Base-by-base conservation (phyloP, 148 eudicot species). In the Polygonum maritimum region DNA sequence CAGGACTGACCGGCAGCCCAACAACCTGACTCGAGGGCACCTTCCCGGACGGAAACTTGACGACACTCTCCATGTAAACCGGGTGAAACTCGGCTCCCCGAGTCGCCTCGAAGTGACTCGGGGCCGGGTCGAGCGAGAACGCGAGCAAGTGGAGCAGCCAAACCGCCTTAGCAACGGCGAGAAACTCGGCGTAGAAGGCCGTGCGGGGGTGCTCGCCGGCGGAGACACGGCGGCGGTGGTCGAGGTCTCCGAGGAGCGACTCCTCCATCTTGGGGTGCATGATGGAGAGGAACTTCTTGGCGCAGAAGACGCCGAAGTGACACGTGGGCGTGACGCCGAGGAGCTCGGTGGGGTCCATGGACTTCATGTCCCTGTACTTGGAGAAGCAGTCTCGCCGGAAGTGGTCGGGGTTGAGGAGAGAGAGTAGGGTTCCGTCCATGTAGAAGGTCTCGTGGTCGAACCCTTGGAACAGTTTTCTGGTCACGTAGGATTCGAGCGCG, bases 371-470 rank as follows among this genome's bases (percentile, higher is more conserved):
- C 0, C 86, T 82, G 78, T 85, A 92, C 82, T 92, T 93, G 40
- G 96, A 86, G 84, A 89, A 95, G 85, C 94, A 92, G 55, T 89
- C 91, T 16, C 78, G 78, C 2, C 97, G 91, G 88, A 88, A 91
- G 58, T 90, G 96, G 70, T 87, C 86, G 0, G 99, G 97, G 86
- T 89, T 82, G 40, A 92, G 88, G 72, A 95, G 89, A 14, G 99
- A 95, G 48, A 84, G 89, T 10, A 95, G 90, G 76, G 91, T 88
- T 0, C 99, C 97, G 77, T 95, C 99, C 97, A 95, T 90, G 86
- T 95, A 95, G 81, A 95, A 95, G 4, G 99, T 92, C 86, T 95
- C 99, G 75, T 95, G 99, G 81, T 95, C 97, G 69, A 95, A 95
- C 1, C 96, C 97, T 76, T 86, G 96, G 83, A 95, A 95, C 26